phyloP scores from a whole-genome alignment of 345 rosid species.

The Camelina sativa region DNA sequence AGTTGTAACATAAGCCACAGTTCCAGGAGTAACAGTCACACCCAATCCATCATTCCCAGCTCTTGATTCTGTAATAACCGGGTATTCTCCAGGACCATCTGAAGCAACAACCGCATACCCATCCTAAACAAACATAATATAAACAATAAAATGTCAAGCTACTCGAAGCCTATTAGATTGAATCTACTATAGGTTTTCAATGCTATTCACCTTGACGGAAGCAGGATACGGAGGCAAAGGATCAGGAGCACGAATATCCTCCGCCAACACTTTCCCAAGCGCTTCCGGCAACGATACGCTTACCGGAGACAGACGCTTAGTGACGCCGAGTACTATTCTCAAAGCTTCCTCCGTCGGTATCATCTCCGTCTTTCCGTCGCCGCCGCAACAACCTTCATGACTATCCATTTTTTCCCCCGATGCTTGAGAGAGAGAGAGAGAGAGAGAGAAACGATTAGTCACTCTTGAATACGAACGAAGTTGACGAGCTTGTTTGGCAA shows the following conservation, averaged over 20 bases:
- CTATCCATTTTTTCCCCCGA: constrained; percentile 26
- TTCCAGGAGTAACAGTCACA: constrained; percentile 79
- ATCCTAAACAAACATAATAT: constrained; percentile 54
- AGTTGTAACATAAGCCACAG: constrained; percentile 96
- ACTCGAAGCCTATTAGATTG: not conserved
- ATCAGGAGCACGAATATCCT: constrained; percentile 80
- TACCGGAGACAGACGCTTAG: constrained; percentile 63
- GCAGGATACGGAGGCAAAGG: constrained; percentile 97
- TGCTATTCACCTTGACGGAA: constrained; percentile 68
- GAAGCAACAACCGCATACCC: constrained; percentile 95
- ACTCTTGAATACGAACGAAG: not conserved
- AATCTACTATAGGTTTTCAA: not conserved
- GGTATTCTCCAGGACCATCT: constrained; percentile 94
- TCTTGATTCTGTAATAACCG: constrained; percentile 86
- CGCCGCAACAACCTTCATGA: constrained; percentile 31
- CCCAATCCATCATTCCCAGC: constrained; percentile 96
- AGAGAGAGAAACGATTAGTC: not conserved
- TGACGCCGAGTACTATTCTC: constrained; percentile 56
- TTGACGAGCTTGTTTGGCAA: constrained; percentile 37
- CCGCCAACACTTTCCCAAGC: constrained; percentile 81
- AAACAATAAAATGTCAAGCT: not conserved
- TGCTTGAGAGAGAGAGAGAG: constrained; percentile 8
- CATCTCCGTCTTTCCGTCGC: constrained; percentile 47
- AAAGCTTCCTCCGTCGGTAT: constrained; percentile 71
- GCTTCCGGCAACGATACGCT: constrained; percentile 64